Percentiles rank a stretch among this genome's conserved stretches.
Conservation (phyloP, 2,329 filamentous ascomycete genomes). For the Sporothrix curviconia region DNA sequence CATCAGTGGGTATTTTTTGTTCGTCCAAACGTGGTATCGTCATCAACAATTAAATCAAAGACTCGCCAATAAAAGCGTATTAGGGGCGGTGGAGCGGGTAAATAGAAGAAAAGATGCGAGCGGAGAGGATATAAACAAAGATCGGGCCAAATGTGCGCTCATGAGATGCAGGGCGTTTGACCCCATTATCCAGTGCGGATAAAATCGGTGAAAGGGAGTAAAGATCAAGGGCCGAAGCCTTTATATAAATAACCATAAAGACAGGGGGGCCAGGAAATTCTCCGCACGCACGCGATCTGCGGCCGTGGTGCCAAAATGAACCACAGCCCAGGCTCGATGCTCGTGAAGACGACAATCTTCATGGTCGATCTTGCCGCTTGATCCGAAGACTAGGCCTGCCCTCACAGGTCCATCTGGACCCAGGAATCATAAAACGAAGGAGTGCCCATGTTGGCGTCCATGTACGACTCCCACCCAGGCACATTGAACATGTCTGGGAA, state of each 20-base stretch:
- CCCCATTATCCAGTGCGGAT: background rate
- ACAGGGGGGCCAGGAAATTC: background rate
- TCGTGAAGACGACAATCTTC: background rate
- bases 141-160: no score
- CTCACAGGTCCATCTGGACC: background rate
- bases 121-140: background rate
- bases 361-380: no score
- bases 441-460: conserved; percentile 12
- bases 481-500: conserved; percentile 15
- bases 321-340: background rate
- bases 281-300: background rate
- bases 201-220: background rate
- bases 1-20: background rate
- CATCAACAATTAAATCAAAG: background rate
- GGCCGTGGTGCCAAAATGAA: background rate
- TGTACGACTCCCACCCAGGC: conserved; percentile 13
- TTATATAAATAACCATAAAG: background rate
- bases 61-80: no score
- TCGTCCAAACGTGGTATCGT: background rate
- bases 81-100: no score
- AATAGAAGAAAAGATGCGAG: background rate
- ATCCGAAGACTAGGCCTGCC: background rate
- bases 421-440: conserved; percentile 10
- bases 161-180: background rate
- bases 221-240: background rate